Evolutionary conservation across 371 early-diverging fungal genomes (phyloP).

Genomic region (Haplosporangium sp.): DNA sequence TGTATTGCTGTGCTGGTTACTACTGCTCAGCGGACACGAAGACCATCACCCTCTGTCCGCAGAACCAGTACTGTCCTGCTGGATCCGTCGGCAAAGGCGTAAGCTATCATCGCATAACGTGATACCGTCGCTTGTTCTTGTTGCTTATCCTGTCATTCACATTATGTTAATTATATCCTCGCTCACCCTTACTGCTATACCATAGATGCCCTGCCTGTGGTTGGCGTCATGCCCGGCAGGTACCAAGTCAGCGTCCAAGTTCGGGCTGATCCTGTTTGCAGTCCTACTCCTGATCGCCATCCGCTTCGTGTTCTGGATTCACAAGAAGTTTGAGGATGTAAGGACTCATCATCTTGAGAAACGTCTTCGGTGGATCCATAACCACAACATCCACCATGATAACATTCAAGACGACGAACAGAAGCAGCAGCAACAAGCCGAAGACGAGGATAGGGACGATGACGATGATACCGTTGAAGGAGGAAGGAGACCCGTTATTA

Average conservation of each 20-base stretch:
- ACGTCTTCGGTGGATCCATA: conserved; percentile 38
- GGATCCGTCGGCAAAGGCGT: conserved; percentile 18
- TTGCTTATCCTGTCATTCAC: neutral
- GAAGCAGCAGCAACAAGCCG: neutral
- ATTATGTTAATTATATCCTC: neutral
- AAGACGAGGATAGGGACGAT: neutral
- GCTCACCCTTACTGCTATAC: neutral
- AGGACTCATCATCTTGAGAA: conserved; percentile 41
- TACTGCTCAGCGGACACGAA: conserved; percentile 47
- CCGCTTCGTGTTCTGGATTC: conserved; percentile 26
- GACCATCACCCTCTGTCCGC: conserved; percentile 31
- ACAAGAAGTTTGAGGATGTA: conserved; percentile 25
- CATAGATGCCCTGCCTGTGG: conserved; percentile 34
- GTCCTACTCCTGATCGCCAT: conserved; percentile 23
- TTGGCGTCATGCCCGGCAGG: conserved; percentile 37
- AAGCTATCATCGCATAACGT: neutral
- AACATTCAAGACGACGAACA: conserved; percentile 14
- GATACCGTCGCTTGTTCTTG: neutral
- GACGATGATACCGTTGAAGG: neutral
- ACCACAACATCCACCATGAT: conserved; percentile 29
- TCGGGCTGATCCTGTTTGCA: conserved; percentile 34
- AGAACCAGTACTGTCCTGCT: conserved; percentile 31
- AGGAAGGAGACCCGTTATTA: neutral
- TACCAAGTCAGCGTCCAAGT: conserved; percentile 37
- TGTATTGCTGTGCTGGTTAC: conserved; percentile 56